Evolutionary conservation across 805 yeast species (phyloP).

Genomic region (Cyberlindnera sargentensis): DNA sequence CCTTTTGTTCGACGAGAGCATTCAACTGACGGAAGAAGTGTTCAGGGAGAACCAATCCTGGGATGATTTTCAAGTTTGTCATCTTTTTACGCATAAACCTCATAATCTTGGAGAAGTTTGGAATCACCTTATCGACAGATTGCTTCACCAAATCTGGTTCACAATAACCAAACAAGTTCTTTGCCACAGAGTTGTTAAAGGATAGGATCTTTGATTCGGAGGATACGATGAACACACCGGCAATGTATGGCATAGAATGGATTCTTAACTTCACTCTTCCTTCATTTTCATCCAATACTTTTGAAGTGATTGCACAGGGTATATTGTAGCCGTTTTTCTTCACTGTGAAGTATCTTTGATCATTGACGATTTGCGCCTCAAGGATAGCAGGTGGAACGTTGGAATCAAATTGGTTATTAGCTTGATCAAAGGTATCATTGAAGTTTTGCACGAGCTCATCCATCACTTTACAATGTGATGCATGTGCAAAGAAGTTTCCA

Average conservation of each 20-base stretch:
- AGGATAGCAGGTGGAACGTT: constrained; percentile 21
- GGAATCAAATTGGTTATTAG: constrained; percentile 9
- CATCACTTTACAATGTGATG: constrained; percentile 7
- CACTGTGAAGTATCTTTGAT: constrained; percentile 57
- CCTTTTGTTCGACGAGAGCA: constrained; percentile 24
- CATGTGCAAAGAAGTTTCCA: constrained; percentile 17
- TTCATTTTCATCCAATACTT: constrained; percentile 43
- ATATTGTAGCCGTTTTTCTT: constrained; percentile 38
- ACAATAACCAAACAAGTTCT: constrained; percentile 68
- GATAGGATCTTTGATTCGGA: constrained; percentile 45
- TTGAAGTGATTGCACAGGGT: constrained; percentile 71
- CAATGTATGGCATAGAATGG: constrained; percentile 77
- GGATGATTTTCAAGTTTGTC: constrained; percentile 33
- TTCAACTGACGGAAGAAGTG: constrained; percentile 75
- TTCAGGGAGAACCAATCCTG: constrained; percentile 84
- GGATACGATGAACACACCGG: constrained; percentile 74
- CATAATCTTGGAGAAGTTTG: constrained; percentile 44
- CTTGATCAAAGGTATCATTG: constrained; percentile 5
- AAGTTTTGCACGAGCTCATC: constrained; percentile 25
- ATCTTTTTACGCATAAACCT: constrained; percentile 27
- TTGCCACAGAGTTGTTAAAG: constrained; percentile 71
- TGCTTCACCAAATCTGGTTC: constrained; percentile 36
- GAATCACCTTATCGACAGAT: constrained; percentile 52
- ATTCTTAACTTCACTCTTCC: constrained; percentile 50
- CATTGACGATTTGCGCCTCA: constrained; percentile 41